Conservation (phyloP, 352 stramenopile species). For the Pythium rhizo-oryzae region DNA sequence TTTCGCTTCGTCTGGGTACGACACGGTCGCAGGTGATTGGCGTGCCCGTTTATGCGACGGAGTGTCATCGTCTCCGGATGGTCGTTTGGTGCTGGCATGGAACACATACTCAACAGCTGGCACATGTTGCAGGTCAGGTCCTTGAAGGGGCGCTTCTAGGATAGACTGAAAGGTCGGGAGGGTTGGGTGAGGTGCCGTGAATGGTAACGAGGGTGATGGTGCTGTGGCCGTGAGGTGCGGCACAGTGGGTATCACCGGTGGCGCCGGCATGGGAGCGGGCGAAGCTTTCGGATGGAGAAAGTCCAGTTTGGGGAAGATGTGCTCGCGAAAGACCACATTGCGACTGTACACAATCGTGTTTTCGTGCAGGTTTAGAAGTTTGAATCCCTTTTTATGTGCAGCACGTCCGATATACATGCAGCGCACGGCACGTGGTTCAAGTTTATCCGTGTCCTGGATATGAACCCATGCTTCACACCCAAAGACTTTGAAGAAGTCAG, state of each 20-base stretch:
- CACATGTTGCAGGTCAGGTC: not conserved
- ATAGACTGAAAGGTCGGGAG: too few species aligned
- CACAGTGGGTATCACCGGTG: too few species aligned
- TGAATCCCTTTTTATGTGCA: not conserved
- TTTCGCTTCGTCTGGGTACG: too few species aligned
- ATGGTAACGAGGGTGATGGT: too few species aligned
- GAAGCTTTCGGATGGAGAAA: too few species aligned
- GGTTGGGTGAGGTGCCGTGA: too few species aligned
- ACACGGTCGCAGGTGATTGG: too few species aligned
- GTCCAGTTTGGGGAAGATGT: not conserved
- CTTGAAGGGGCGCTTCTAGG: not conserved
- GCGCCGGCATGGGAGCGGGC: too few species aligned
- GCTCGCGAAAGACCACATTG: conserved; percentile 9
- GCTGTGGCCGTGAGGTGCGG: too few species aligned
- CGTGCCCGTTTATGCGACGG: too few species aligned
- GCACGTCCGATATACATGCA: conserved; percentile 4
- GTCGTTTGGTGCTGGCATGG: conserved; percentile 5
- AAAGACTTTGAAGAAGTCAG: conserved; percentile 4
- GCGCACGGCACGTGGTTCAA: not conserved
- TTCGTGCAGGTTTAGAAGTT: not conserved
- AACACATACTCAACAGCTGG: conserved; percentile 12
- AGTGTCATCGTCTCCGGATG: not conserved
- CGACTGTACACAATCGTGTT: conserved; percentile 10
- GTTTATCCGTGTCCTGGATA: conserved; percentile 3
- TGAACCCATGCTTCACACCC: conserved; percentile 6